Percentiles rank a stretch among this genome's conserved stretches.
phyloP scores from a whole-genome alignment of 169 alveolate species.

The Cryptosporidium parvum region DNA sequence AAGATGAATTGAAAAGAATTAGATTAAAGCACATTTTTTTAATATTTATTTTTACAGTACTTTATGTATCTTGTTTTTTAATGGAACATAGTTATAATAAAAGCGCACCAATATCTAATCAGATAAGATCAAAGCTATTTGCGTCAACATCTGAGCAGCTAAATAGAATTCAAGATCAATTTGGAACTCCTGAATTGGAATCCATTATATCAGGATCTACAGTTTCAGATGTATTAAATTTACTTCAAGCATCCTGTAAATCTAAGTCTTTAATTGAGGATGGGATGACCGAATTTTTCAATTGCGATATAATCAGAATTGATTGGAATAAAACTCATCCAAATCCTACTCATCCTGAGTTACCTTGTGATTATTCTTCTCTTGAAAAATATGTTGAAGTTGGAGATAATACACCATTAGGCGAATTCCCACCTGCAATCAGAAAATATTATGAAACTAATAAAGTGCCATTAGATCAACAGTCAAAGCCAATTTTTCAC shows the following conservation, averaged over 20 bases:
- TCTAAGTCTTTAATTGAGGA: constrained; percentile 68
- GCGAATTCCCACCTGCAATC: constrained; percentile 72
- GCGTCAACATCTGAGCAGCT: constrained; percentile 64
- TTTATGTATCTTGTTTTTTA: constrained; percentile 65
- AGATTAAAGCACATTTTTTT: constrained; percentile 36
- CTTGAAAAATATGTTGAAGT: constrained; percentile 62
- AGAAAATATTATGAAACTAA: constrained; percentile 44
- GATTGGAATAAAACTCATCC: constrained; percentile 74
- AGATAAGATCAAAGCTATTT: constrained; percentile 66
- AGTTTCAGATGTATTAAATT: constrained; percentile 47
- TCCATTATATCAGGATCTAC: constrained; percentile 62
- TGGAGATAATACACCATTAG: constrained; percentile 72
- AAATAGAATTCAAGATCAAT: constrained; percentile 69
- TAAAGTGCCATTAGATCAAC: constrained; percentile 54
- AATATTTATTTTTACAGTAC: constrained; percentile 66
- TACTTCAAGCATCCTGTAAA: constrained; percentile 73
- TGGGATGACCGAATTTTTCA: constrained; percentile 76
- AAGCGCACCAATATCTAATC: constrained; percentile 65
- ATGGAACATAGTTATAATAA: constrained; percentile 73
- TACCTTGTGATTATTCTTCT: constrained; percentile 69
- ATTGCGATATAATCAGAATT: constrained; percentile 66
- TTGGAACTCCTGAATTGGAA: constrained; percentile 67
- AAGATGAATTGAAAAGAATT: constrained; percentile 35
- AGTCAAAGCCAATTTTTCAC: constrained; percentile 63
- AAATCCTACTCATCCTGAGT: constrained; percentile 74